Evolutionary conservation across 1,284 basidiomycete genomes (phyloP), one percentile per base, ranked within the genome.

Genomic region (Limonomyces culmigenus): DNA sequence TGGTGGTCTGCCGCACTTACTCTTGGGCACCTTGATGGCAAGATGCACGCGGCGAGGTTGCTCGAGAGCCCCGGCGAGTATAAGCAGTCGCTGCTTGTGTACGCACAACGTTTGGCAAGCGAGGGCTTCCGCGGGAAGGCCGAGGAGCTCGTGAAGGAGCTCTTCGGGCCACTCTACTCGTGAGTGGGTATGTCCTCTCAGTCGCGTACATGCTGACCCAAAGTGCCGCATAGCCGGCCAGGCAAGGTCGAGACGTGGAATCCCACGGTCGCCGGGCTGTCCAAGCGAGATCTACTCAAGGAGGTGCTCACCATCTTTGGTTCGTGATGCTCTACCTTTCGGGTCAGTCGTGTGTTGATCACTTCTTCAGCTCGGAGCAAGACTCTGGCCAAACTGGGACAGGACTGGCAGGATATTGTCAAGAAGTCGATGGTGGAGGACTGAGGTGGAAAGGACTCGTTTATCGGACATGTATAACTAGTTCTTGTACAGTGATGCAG

Each of bases 91-190:
- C 50, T 93, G 45, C 46, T 76, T 38, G 47, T 73, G 44, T 93
- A 92, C 53, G 76, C 84, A 34, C 80, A 73, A 59, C 75, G 70
- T 54, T 63, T 95, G 33, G 84, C 76, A 23, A 81, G 92, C 45
- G 86, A 91, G 51, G 84, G 79, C 0, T 87, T 88, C 52, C 62
- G 72, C 41, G 77, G 62, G 19, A 86, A 88, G 49, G 88, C 76
- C 6, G 87, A 91, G 51, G 91, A 93, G 53, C 55, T 96, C 37
- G 68, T 91, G 34, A 76, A 68, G 50, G 89, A 92, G 42, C 60
- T 95, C 27, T 76, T 85, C 47, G 91, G 89, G 5, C 88, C 88
- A 1, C 57, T 88, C 32, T 89, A 84, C 54, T 79, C 75, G 84
- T 85, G 45, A 38, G 74, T 63, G 8, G 14, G 6, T 34, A 14